Conservation (phyloP, 768 basidiomycete genomes). For the Lactarius trivialis region DNA sequence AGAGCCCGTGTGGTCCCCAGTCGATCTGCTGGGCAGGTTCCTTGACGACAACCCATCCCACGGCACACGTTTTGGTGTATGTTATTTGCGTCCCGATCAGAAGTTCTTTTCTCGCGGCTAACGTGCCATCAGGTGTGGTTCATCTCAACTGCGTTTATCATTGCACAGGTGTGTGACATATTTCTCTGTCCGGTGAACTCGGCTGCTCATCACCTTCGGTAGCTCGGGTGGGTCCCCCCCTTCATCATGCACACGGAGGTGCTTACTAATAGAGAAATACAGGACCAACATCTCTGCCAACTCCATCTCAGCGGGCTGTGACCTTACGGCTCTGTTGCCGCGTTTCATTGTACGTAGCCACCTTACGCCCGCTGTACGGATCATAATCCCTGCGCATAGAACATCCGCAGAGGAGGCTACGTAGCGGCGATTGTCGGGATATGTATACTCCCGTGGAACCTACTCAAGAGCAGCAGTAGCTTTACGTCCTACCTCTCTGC, state of each 20-base stretch:
- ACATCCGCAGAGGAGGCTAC: slow-evolving; percentile 81
- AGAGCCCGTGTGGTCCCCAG: slow-evolving; percentile 71
- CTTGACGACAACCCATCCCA: slow-evolving; percentile 55
- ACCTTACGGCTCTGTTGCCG: slow-evolving; percentile 71
- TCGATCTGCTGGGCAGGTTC: slow-evolving; percentile 64
- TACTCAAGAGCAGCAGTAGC: slow-evolving; percentile 63
- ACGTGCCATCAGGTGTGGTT: slow-evolving; percentile 53
- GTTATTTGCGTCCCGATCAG: slow-evolving; percentile 18
- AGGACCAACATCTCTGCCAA: slow-evolving; percentile 81
- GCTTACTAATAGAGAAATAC: slow-evolving; percentile 15
- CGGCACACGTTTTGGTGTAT: slow-evolving; percentile 61
- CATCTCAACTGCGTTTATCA: slow-evolving; percentile 71
- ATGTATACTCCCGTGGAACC: slow-evolving; percentile 71
- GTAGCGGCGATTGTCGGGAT: slow-evolving; percentile 73
- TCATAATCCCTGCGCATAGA: slow-evolving; percentile 34
- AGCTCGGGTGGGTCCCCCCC: slow-evolving; percentile 24
- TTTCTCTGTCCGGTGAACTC: neutral
- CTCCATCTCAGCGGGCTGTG: slow-evolving; percentile 76
- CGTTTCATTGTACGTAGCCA: slow-evolving; percentile 55
- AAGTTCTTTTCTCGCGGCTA: slow-evolving; percentile 10
- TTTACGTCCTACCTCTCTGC: slow-evolving; percentile 80
- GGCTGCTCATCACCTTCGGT: neutral
- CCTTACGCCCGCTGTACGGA: neutral
- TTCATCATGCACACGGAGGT: neutral
- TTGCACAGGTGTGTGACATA: slow-evolving; percentile 50